Base-by-base conservation (phyloP, 768 basidiomycete species). In the Hericium coralloides region DNA sequence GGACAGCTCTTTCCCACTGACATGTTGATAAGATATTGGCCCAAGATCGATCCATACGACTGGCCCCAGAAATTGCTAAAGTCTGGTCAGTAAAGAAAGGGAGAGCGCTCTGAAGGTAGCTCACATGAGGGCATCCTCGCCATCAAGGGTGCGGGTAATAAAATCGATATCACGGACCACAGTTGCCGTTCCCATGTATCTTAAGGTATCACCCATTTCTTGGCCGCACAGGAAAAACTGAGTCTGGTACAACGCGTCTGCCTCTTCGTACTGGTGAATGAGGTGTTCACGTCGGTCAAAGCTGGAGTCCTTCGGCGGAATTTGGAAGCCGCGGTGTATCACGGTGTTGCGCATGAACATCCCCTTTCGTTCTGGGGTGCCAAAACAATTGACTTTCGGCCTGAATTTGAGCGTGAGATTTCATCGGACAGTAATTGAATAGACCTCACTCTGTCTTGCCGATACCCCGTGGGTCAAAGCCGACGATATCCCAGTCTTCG, bases 1-100 rank as follows among this genome's bases (percentile, higher is more conserved):
- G 26, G 26, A 31, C 26, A 31, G 6, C 26, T 31, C 26, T 31
- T 4, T 1, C 26, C 2, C 3, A 43, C 66, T 52, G 38, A 69
- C 69, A 72, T 69, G 47, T 70, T 70, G 1, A 68, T 70, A 3
- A 72, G 58, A 51, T 70, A 70, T 47, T 65, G 66, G 26, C 69
- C 69, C 6, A 70, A 58, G 41, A 65, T 63, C 6, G 69, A 63
- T 1, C 70, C 70, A 53, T 70, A 72, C 1, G 69, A 70, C 31
- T 61, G 59, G 7, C 70, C 70, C 43, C 57, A 68, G 60, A 65
- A 70, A 50, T 71, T 70, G 12, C 66, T 66, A 50, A 23, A 20
- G 14, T 9, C 52, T 17, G 20, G 15, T 45, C 20, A 45, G 43
- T 20, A 15, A 45, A 8, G 20, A 17, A 45, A 3, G 20, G 14